Percentiles rank a stretch among this genome's conserved stretches.
Evolutionary conservation across 768 basidiomycete species (phyloP).

Genomic region (Phallus indusiatus): DNA sequence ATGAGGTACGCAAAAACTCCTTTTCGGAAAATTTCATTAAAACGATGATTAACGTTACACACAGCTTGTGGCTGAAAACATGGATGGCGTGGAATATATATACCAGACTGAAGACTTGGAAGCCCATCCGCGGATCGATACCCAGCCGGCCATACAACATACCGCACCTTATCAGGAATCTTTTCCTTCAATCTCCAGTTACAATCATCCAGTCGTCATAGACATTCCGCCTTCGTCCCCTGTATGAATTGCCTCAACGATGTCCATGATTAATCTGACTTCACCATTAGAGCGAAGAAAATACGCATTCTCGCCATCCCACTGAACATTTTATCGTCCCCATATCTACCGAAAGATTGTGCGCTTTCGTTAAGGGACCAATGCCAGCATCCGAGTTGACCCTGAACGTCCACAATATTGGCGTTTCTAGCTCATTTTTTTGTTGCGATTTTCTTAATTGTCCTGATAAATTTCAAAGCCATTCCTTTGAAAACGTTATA

Average conservation of each 20-base stretch:
- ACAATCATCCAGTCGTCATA: neutral
- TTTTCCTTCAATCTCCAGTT: neutral
- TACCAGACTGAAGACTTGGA: neutral
- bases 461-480: neutral
- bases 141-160: too few species aligned
- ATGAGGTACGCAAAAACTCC: too few species aligned
- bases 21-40: too few species aligned
- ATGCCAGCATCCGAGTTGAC: neutral
- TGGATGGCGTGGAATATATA: neutral
- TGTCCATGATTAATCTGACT: neutral
- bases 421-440: neutral
- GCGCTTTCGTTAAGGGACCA: too few species aligned
- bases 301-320: neutral
- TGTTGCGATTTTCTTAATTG: neutral
- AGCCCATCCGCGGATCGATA: neutral
- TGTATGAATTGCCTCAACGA: neutral
- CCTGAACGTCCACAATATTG: neutral
- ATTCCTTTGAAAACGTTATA: neutral
- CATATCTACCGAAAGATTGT: neutral
- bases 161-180: too few species aligned
- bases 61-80: neutral
- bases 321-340: neutral
- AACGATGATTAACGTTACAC: too few species aligned
- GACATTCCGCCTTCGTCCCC: neutral
- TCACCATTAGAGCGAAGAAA: neutral